A percentile compares a stretch with the other conserved stretches of the same genome.
phyloP scores from a whole-genome alignment of 1,139 yeast genomes.

The Debaryomycetaceae sp. region DNA sequence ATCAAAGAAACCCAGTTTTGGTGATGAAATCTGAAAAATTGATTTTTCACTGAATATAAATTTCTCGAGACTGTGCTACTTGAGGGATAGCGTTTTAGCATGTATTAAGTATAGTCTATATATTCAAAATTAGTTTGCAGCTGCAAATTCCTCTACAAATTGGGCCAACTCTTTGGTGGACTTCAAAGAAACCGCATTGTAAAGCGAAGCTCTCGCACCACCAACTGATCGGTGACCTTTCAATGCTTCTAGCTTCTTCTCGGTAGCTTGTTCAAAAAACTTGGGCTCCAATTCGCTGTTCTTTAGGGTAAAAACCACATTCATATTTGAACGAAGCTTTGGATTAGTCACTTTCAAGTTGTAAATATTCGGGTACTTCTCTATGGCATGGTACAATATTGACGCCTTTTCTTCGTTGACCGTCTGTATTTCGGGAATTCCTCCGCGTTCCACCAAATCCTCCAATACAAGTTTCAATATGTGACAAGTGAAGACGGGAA shows the following conservation, averaged over 20 bases:
- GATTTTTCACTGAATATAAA: too few species aligned
- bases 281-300: conserved; percentile 59
- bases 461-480: conserved; percentile 76
- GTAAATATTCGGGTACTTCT: conserved; percentile 60
- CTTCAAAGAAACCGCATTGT: conserved; percentile 75
- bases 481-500: conserved; percentile 89
- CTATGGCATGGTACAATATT: conserved; percentile 62
- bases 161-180: conserved; percentile 61
- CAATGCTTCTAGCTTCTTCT: conserved; percentile 60
- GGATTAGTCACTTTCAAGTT: conserved; percentile 59
- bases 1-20: background rate
- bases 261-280: conserved; percentile 59
- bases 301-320: conserved; percentile 80
- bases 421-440: conserved; percentile 48
- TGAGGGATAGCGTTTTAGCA: too few species aligned
- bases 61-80: too few species aligned
- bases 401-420: conserved; percentile 60
- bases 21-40: background rate
- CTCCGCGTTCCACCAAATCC: conserved; percentile 60
- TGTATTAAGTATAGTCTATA: too few species aligned
- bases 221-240: conserved; percentile 98
- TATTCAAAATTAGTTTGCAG: conserved; percentile 22
- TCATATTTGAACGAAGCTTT: conserved; percentile 77
- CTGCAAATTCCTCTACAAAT: conserved; percentile 64
- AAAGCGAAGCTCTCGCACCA: conserved; percentile 90